Percentiles rank a stretch among this genome's conserved stretches.
phyloP scores from a whole-genome alignment of 2,329 filamentous ascomycete genomes.

The Aspergillus fischeri region DNA sequence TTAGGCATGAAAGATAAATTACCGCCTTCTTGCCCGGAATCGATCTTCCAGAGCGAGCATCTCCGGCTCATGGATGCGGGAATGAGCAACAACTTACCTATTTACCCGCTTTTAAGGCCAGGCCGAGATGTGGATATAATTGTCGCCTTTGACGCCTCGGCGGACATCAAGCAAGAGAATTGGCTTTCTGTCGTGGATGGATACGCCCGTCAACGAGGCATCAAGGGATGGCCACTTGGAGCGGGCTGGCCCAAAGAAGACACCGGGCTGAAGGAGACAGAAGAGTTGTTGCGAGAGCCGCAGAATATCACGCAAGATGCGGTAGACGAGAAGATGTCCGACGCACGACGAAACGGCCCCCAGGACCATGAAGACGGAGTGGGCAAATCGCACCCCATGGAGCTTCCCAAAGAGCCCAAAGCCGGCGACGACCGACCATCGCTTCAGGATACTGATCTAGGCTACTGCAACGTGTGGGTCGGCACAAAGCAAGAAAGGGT shows the following conservation, averaged over 20 bases:
- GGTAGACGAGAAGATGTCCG: conserved; percentile 59
- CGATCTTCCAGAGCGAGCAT: conserved; percentile 66
- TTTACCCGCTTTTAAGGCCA: conserved; percentile 86
- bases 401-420: conserved; percentile 39
- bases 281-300: conserved; percentile 63
- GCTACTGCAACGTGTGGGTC: conserved; percentile 94
- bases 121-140: conserved; percentile 86
- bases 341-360: conserved; percentile 48
- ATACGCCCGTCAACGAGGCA: conserved; percentile 81
- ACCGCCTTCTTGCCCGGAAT: conserved; percentile 71
- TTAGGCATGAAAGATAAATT: conserved; percentile 74
- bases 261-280: conserved; percentile 57
- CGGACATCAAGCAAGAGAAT: conserved; percentile 89
- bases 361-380: conserved; percentile 10
- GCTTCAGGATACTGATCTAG: conserved; percentile 53
- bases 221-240: conserved; percentile 92
- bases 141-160: conserved; percentile 89
- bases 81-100: conserved; percentile 97
- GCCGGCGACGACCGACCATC: conserved; percentile 41
- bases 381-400: conserved; percentile 23
- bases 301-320: conserved; percentile 58
- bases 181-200: conserved; percentile 93
- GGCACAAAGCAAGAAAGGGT: conserved; percentile 74
- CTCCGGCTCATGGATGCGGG: conserved; percentile 91
- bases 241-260: conserved; percentile 79